Evolutionary conservation across 805 yeast genomes (phyloP).

Genomic region (Ogataea pignaliae): DNA sequence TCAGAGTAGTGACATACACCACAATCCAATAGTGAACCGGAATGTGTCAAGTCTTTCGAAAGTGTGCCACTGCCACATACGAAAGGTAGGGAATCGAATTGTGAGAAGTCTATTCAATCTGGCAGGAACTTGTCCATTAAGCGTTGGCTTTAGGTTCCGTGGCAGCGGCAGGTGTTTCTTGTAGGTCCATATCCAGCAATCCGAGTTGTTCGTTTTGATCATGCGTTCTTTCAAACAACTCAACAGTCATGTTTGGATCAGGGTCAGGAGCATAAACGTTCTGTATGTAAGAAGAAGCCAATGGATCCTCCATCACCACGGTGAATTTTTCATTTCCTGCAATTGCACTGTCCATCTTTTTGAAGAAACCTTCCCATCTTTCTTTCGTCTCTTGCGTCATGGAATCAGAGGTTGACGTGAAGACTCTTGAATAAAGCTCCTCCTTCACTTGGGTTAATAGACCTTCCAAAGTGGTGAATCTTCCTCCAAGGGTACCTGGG

Average conservation of each 20-base stretch:
- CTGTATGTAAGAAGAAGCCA: slow-evolving; percentile 93
- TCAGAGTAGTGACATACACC: too few species aligned
- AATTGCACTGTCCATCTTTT: slow-evolving; percentile 67
- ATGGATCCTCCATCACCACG: slow-evolving; percentile 85
- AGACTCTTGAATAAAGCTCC: slow-evolving; percentile 81
- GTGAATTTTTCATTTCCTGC: slow-evolving; percentile 83
- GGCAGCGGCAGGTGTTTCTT: neutral
- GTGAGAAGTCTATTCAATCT: too few species aligned
- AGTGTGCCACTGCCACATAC: too few species aligned
- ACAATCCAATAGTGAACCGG: too few species aligned
- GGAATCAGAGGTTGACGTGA: slow-evolving; percentile 82
- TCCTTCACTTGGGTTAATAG: slow-evolving; percentile 82
- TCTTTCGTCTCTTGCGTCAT: slow-evolving; percentile 74
- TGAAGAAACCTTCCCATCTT: slow-evolving; percentile 83
- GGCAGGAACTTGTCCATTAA: too few species aligned
- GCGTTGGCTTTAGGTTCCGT: too few species aligned
- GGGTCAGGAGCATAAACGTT: slow-evolving; percentile 98
- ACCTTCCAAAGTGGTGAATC: slow-evolving; percentile 97
- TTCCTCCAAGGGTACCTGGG: slow-evolving; percentile 96
- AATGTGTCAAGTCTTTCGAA: too few species aligned
- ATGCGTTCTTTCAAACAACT: slow-evolving; percentile 82
- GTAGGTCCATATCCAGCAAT: slow-evolving; percentile 45
- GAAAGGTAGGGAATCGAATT: too few species aligned
- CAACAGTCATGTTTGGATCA: slow-evolving; percentile 92
- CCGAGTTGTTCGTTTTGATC: slow-evolving; percentile 94